Evolutionary conservation across 768 basidiomycete species (phyloP).

Genomic region (Termitomyces titanicus): DNA sequence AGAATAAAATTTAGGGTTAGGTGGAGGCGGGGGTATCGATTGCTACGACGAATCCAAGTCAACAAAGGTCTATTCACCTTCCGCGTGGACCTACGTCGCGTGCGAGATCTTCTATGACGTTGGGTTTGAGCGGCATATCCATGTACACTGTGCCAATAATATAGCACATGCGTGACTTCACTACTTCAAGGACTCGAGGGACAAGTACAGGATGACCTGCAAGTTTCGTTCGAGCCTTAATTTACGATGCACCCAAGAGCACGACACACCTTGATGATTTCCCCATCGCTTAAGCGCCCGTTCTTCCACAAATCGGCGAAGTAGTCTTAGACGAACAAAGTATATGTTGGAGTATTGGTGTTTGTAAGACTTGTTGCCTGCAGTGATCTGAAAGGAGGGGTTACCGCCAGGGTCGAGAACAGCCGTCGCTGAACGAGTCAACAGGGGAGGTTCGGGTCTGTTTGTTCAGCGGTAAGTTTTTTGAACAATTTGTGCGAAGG

Average conservation of each 20-base stretch:
- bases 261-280: slow-evolving; percentile 33
- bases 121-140: slow-evolving; percentile 99
- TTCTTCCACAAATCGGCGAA: slow-evolving; percentile 39
- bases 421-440: slow-evolving; percentile 33
- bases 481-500: neutral
- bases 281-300: slow-evolving; percentile 39
- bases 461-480: neutral
- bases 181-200: slow-evolving; percentile 83
- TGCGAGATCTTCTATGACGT: slow-evolving; percentile 93
- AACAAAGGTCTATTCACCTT: neutral
- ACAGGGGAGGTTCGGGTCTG: slow-evolving; percentile 21
- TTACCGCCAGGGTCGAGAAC: slow-evolving; percentile 33
- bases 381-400: slow-evolving; percentile 44
- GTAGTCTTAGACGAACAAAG: slow-evolving; percentile 40
- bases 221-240: neutral
- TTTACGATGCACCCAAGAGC: neutral
- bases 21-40: slow-evolving; percentile 84
- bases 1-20: slow-evolving; percentile 70
- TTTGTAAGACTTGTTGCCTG: slow-evolving; percentile 44
- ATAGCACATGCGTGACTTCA: slow-evolving; percentile 82
- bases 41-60: slow-evolving; percentile 46
- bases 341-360: slow-evolving; percentile 59
- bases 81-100: slow-evolving; percentile 66
- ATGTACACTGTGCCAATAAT: slow-evolving; percentile 95
- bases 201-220: slow-evolving; percentile 68